Percentiles rank a stretch among this genome's conserved stretches.
Conservation (phyloP, 2,329 filamentous ascomycete genomes). For the Arthrobotrys sinensis region DNA sequence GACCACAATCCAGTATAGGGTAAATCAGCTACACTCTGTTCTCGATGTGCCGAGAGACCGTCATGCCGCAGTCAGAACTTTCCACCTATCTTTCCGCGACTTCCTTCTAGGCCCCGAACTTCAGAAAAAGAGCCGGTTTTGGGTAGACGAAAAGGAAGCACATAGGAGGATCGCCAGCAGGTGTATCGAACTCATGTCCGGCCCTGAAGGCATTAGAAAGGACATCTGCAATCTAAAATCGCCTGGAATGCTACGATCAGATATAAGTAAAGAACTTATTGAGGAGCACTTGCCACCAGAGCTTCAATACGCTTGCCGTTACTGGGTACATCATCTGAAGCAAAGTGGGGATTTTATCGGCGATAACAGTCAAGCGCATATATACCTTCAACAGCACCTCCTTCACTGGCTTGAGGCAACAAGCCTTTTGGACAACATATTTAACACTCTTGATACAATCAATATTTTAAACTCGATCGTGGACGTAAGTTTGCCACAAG, state of each 20-base stretch:
- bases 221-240: constrained; percentile 64
- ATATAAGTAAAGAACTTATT: constrained; percentile 61
- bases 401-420: constrained; percentile 40
- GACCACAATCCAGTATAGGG: too few species aligned
- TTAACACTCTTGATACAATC: constrained; percentile 60
- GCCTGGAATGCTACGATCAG: constrained; percentile 50
- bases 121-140: too few species aligned
- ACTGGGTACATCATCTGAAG: constrained; percentile 61
- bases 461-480: not conserved
- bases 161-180: too few species aligned
- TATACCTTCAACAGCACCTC: constrained; percentile 17
- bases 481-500: not conserved
- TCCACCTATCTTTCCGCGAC: too few species aligned
- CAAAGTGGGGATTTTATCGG: not conserved
- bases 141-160: too few species aligned
- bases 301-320: constrained; percentile 63
- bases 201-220: constrained; percentile 59
- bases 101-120: too few species aligned
- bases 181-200: constrained; percentile 65
- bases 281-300: constrained; percentile 65
- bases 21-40: too few species aligned
- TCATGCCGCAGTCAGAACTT: too few species aligned
- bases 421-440: constrained; percentile 37
- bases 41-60: too few species aligned
- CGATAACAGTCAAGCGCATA: not conserved